Evolutionary conservation across 495 filamentous ascomycete genomes (phyloP).

Genomic region (Melanomma pulvis-pyrius): DNA sequence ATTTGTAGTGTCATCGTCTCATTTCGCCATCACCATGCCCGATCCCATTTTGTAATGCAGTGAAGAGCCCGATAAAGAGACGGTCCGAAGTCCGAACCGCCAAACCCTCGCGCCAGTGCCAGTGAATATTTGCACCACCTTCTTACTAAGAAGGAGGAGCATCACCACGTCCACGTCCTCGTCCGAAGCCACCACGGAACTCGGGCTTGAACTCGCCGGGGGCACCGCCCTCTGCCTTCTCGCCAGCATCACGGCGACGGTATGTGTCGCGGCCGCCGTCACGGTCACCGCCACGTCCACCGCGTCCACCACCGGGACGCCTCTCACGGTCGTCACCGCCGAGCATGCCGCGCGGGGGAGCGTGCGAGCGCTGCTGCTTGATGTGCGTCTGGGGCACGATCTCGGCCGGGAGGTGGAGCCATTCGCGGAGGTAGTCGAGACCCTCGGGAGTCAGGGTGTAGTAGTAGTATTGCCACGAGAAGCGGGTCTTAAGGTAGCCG

Average conservation of each 20-base stretch:
- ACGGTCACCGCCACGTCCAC: conserved; percentile 70
- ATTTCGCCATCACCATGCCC: conserved; percentile 33
- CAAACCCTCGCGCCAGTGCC: neutral
- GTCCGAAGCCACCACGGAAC: conserved; percentile 63
- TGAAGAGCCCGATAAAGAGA: conserved; percentile 6
- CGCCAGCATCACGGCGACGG: conserved; percentile 81
- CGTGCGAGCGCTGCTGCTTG: conserved; percentile 99
- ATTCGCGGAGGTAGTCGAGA: conserved; percentile 99
- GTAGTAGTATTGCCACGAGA: conserved; percentile 99
- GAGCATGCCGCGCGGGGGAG: conserved; percentile 97
- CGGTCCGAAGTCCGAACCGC: neutral
- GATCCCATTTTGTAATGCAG: conserved; percentile 26
- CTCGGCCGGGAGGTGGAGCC: conserved; percentile 99
- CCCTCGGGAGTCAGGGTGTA: conserved; percentile 99
- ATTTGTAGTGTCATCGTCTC: conserved; percentile 31
- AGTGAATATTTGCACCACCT: conserved; percentile 8
- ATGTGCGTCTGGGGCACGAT: conserved; percentile 99
- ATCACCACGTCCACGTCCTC: conserved; percentile 31
- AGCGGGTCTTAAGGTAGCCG: conserved; percentile 98
- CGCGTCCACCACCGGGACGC: conserved; percentile 66
- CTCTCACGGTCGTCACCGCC: conserved; percentile 87
- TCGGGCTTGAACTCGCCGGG: conserved; percentile 92
- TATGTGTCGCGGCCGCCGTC: conserved; percentile 74
- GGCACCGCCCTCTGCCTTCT: conserved; percentile 93
- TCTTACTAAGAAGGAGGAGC: conserved; percentile 67